These are phyloP conservation scores for Backusella psychrophila DNA, from an alignment of 192 early-diverging fungal species.

Conservation along the genomic window DNA sequence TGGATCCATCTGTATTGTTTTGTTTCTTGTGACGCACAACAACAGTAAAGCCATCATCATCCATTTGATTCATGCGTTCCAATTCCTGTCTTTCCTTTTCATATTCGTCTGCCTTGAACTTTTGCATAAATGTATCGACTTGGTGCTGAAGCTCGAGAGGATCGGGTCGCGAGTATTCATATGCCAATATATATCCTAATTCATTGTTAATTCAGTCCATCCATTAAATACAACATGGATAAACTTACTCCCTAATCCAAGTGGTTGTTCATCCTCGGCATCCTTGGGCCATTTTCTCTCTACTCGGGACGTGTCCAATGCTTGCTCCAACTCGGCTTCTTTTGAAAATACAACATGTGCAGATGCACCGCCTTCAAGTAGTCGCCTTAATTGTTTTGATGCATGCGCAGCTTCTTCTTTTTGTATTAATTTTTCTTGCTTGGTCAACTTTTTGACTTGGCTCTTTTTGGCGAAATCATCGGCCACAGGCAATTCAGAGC, in stretches of 20 bases:
- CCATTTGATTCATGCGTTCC: conserved; percentile 74
- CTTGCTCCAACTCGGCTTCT: conserved; percentile 58
- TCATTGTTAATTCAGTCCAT: too few relatives aligned
- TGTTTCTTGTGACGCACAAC: conserved; percentile 69
- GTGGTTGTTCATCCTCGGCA: conserved; percentile 41
- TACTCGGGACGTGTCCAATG: conserved; percentile 59
- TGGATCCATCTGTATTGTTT: conserved; percentile 66
- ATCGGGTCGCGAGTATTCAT: conserved; percentile 32
- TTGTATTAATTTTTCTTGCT: conserved; percentile 7
- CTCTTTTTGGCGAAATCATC: conserved; percentile 37
- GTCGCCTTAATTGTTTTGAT: conserved; percentile 33
- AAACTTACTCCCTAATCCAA: conserved; percentile 49
- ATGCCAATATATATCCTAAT: conserved; percentile 24
- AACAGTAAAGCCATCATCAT: conserved; percentile 91
- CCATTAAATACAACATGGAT: not conserved
- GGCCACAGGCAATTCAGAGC: conserved; percentile 32
- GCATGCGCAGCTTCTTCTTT: conserved; percentile 21
- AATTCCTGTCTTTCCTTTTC: conserved; percentile 62
- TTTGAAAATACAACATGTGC: conserved; percentile 74
- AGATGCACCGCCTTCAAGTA: conserved; percentile 52
- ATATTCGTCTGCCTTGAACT: conserved; percentile 76
- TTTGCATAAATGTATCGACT: conserved; percentile 73
- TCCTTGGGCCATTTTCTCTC: conserved; percentile 58
- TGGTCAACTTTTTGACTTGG: conserved; percentile 14
- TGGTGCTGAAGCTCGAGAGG: conserved; percentile 49